phyloP scores from a whole-genome alignment of 805 yeast genomes.

The Jamesozyma hellenica region DNA sequence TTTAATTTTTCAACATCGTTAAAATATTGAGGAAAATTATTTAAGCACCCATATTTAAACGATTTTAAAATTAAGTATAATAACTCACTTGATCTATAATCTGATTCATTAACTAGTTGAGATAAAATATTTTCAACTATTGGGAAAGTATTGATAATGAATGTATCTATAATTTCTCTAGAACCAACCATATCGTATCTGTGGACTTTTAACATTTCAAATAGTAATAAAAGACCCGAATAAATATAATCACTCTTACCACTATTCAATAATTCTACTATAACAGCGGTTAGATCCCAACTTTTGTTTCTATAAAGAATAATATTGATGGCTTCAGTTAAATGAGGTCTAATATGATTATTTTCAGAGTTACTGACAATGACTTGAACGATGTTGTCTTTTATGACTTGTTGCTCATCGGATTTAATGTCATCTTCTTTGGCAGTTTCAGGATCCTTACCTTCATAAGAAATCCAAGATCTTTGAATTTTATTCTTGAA shows the following conservation, averaged over 20 bases:
- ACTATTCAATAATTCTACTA: constrained; percentile 29
- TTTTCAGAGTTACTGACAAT: constrained; percentile 36
- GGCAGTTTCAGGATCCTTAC: constrained; percentile 16
- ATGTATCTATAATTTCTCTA: constrained; percentile 38
- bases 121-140: constrained; percentile 44
- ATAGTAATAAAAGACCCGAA: constrained; percentile 47
- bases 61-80: constrained; percentile 55
- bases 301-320: constrained; percentile 40
- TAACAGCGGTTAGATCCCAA: constrained; percentile 29
- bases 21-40: constrained; percentile 47
- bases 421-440: constrained; percentile 18
- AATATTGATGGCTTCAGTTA: constrained; percentile 46
- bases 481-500: constrained; percentile 53
- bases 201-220: constrained; percentile 45
- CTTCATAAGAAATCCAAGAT: constrained; percentile 52
- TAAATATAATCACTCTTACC: constrained; percentile 34
- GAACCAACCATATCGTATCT: constrained; percentile 45
- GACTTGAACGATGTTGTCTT: constrained; percentile 43
- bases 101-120: constrained; percentile 25
- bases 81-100: constrained; percentile 34
- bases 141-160: constrained; percentile 45
- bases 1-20: constrained; percentile 30
- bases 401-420: constrained; percentile 48
- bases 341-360: constrained; percentile 41
- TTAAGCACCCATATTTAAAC: constrained; percentile 53